Evolutionary conservation across 257 asterid species (phyloP), one percentile per base, ranked within the genome.

Genomic region (Penstemon newberryi): DNA sequence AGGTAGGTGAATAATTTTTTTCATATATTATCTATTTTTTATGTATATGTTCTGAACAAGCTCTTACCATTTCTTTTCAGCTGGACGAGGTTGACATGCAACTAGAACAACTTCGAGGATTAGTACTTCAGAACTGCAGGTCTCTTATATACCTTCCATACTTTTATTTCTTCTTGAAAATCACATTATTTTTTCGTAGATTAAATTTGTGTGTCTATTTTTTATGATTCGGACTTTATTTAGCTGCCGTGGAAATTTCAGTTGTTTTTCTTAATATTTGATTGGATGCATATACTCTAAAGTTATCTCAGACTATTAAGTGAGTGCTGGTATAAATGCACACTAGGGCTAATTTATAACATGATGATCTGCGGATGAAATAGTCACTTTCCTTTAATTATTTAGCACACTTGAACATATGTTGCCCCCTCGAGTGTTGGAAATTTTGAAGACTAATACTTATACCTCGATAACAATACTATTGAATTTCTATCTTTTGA

Each of bases 91-190:
- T 87, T 57, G 95, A 88, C 49, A 49, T 57, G 72, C 79, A 84
- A 49, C 85, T 92, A 56, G 92, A 80, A 71, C 86, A 86, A 56
- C 90, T 92, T 71, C 83, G 81, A 80, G 95, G 84, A 43, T 55
- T 50, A 40, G 95, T 84, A 47, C 89, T 90, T 78, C 89, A 79
- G 75, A 90, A 77, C 52, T 86, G 95, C 97, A 92, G 98, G 98
- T 92, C 63, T 1, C 3, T 92, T 63, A 40, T 55, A 38, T 33
- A 47, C 51, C 73, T 50, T 60, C 4, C 7, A 69, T 15, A 3
- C 11, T 38, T 46, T 45, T 11, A 4, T 46, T 13, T 36, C 40
- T 25, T 57, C 53, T 43, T 55, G 54, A 37, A 11, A 12, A 39
- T 8, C 58, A 40, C 38, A 12, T 39, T 6, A 15, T 15, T 19